Conservation (phyloP, 73 alveolate genomes). For the Uronychia binucleata region DNA sequence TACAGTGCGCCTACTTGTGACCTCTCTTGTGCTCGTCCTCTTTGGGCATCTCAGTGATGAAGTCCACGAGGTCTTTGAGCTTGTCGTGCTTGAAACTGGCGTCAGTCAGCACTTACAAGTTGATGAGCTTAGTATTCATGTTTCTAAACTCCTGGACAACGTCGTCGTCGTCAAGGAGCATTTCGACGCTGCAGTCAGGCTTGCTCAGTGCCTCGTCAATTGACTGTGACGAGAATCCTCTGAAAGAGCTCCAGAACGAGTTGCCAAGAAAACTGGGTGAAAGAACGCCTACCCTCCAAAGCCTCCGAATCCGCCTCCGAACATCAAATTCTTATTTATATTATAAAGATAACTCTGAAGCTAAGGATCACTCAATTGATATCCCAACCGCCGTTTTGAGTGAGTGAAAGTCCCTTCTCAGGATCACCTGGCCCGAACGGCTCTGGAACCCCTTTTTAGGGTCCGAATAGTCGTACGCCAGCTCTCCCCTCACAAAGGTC, state of each 20-base stretch:
- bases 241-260: constrained; percentile 8
- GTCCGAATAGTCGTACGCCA: no score
- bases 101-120: background rate
- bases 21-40: constrained; percentile 9
- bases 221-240: constrained; percentile 9
- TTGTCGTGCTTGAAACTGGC: background rate
- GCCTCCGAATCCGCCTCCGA: no score
- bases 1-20: no score
- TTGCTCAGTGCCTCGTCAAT: background rate
- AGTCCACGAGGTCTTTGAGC: background rate
- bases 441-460: no score
- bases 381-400: no score
- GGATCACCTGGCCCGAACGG: no score
- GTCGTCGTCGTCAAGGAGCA: constrained; percentile 2
- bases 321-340: no score
- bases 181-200: background rate
- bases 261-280: constrained; percentile 1
- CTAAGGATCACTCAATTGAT: no score
- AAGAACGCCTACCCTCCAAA: no score
- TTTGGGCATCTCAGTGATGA: constrained; percentile 3
- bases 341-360: no score
- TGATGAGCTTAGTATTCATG: background rate
- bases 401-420: no score
- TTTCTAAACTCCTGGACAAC: constrained; percentile 6
- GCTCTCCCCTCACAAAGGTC: background rate